Evolutionary conservation across 768 basidiomycete genomes (phyloP).

Genomic region (Phanerochaete sordida): DNA sequence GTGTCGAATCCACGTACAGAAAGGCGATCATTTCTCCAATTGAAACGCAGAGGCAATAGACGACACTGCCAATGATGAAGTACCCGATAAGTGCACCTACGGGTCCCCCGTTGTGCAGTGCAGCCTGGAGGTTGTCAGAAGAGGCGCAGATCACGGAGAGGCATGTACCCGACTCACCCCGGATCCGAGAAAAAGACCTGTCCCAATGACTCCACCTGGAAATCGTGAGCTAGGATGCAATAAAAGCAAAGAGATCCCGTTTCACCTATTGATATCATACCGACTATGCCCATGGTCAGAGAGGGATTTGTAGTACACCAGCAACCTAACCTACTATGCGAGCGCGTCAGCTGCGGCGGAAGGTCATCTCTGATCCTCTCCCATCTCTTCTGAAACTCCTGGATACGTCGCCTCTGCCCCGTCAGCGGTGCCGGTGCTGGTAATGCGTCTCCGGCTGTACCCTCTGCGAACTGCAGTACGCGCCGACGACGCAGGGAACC

Average conservation of each 20-base stretch:
- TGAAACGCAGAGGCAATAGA: constrained; percentile 31
- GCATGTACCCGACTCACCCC: constrained; percentile 17
- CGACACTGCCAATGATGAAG: constrained; percentile 36
- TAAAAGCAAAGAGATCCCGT: not conserved
- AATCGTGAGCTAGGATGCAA: not conserved
- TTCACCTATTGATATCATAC: constrained; percentile 26
- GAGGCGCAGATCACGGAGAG: not conserved
- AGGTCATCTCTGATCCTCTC: constrained; percentile 23
- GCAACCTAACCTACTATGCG: constrained; percentile 18
- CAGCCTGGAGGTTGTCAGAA: constrained; percentile 11
- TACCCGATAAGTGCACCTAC: constrained; percentile 50
- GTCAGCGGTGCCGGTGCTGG: not conserved
- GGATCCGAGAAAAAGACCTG: constrained; percentile 38
- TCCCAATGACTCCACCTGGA: constrained; percentile 32
- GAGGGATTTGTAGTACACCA: not conserved
- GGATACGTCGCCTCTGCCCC: constrained; percentile 19
- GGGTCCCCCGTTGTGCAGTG: constrained; percentile 49
- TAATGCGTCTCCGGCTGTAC: not conserved
- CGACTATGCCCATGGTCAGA: constrained; percentile 12
- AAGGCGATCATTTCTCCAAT: constrained; percentile 36
- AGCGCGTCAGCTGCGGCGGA: constrained; percentile 23
- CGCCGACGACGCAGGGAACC: not conserved
- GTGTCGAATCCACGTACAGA: constrained; percentile 9
- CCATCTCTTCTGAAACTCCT: constrained; percentile 22
- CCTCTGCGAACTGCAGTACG: not conserved